Conservation (phyloP, 768 basidiomycete species). For the Mycena galopus region DNA sequence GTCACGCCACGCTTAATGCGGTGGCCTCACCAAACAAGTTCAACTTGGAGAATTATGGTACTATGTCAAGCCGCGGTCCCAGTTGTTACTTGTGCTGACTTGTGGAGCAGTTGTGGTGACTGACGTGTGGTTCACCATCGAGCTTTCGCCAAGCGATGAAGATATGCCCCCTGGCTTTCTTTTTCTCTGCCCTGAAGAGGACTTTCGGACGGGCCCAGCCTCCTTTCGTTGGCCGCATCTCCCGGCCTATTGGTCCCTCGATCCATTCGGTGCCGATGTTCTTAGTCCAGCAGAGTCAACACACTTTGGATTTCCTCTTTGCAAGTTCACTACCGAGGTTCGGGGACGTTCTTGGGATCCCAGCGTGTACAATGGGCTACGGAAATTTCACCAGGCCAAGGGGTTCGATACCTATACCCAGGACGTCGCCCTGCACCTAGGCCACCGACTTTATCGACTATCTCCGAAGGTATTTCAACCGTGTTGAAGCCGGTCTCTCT, state of each 20-base stretch:
- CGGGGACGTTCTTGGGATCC: background rate
- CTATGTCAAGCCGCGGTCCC: too few species aligned
- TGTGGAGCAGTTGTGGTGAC: too few species aligned
- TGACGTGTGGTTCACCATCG: background rate
- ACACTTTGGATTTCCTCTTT: background rate
- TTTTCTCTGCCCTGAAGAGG: too few species aligned
- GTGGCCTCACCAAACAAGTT: background rate
- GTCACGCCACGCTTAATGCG: too few species aligned
- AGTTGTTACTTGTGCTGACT: background rate
- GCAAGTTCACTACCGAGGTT: background rate
- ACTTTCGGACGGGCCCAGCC: too few species aligned
- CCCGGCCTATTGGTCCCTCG: background rate
- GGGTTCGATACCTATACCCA: constrained; percentile 2
- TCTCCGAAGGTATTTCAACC: too few species aligned
- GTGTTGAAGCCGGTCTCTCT: too few species aligned
- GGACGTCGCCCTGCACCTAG: background rate
- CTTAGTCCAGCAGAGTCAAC: background rate
- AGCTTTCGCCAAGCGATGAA: background rate
- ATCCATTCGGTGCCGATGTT: background rate
- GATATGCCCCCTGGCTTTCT: background rate
- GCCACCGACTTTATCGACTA: background rate
- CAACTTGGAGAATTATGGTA: background rate
- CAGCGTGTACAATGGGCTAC: background rate
- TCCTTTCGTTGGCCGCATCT: background rate
- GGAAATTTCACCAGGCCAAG: background rate